Evolutionary conservation across 371 early-diverging fungal genomes (phyloP), one percentile per base, ranked within the genome.

Genomic region (Rhizopus stolonifer): DNA sequence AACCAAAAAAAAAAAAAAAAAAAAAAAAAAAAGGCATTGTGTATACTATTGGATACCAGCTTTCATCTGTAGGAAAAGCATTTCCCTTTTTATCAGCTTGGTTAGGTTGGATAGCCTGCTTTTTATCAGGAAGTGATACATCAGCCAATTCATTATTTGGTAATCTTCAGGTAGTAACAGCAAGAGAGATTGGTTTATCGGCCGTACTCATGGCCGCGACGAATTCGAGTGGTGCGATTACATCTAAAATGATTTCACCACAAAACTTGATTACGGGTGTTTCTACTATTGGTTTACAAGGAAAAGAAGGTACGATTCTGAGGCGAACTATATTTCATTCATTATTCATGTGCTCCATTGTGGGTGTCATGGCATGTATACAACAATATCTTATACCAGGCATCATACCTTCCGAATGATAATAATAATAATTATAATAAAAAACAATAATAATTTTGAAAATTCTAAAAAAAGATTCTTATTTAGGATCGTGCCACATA

Each of bases 61-160:
- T 69, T 11, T 60, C 74, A 13, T 69, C 67, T 19, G 68, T 77
- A 10, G 70, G 72, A 3, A 45, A 49, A 6, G 68, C 70, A 2
- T 77, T 77, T 56, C 74, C 77, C 0, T 71, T 77, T 58, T 34
- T 73, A 9, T 71, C 74, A 7, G 71, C 71, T 8, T 77, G 65
- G 65, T 44, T 71, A 13, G 71, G 73, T 17, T 77, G 73, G 73
- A 21, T 70, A 5, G 73, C 71, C 0, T 77, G 69, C 40, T 77
- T 77, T 61, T 46, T 77, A 14, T 69, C 69, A n/a, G 72, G 70
- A 7, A 73, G 74, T 47, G 77, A 71, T 43, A 73, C 72, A 2
- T 69, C 68, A 2, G 69, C 65, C 7, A 65, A 69, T 47, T 62
- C 67, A 19, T 50, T 77, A 5, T 77, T 77, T 22, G 74, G 72